These are phyloP conservation scores for Mortierella sp. DNA, from an alignment of 371 early-diverging fungal genomes.

Conservation along the genomic window DNA sequence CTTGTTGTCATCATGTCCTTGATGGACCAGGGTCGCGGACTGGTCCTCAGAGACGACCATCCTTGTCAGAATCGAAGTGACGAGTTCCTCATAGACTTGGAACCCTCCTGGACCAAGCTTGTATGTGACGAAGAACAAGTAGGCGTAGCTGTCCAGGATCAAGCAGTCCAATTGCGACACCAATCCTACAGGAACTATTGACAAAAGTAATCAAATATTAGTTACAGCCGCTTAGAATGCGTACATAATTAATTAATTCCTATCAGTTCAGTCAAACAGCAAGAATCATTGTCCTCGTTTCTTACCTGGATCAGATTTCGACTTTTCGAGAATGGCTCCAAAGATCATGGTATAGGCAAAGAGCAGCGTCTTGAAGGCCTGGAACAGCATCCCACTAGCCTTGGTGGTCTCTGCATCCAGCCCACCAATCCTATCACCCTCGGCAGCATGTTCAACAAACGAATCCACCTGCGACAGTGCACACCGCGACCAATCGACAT, in stretches of 20 bases:
- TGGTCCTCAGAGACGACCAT: slow-evolving; percentile 38
- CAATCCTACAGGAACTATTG: slow-evolving; percentile 27
- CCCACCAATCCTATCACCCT: background rate
- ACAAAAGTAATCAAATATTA: background rate
- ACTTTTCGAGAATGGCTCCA: slow-evolving; percentile 44
- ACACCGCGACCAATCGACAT: slow-evolving; percentile 54
- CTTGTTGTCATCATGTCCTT: background rate
- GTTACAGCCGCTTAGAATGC: no score
- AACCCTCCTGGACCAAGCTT: slow-evolving; percentile 52
- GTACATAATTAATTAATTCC: no score
- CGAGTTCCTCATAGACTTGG: slow-evolving; percentile 50
- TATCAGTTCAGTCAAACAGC: no score
- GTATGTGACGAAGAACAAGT: slow-evolving; percentile 48
- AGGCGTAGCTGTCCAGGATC: slow-evolving; percentile 55
- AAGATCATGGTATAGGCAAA: slow-evolving; percentile 58
- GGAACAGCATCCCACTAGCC: slow-evolving; percentile 32
- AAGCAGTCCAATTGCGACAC: slow-evolving; percentile 34
- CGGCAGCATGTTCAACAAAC: slow-evolving; percentile 21
- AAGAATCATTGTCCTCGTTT: background rate
- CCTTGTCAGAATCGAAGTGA: slow-evolving; percentile 45
- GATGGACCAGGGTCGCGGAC: slow-evolving; percentile 1
- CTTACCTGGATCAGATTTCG: slow-evolving; percentile 34
- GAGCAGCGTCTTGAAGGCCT: slow-evolving; percentile 48
- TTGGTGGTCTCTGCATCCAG: slow-evolving; percentile 36
- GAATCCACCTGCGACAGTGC: slow-evolving; percentile 36